Conservation (phyloP, 495 filamentous ascomycete species). For the Talaromyces proteolyticus region DNA sequence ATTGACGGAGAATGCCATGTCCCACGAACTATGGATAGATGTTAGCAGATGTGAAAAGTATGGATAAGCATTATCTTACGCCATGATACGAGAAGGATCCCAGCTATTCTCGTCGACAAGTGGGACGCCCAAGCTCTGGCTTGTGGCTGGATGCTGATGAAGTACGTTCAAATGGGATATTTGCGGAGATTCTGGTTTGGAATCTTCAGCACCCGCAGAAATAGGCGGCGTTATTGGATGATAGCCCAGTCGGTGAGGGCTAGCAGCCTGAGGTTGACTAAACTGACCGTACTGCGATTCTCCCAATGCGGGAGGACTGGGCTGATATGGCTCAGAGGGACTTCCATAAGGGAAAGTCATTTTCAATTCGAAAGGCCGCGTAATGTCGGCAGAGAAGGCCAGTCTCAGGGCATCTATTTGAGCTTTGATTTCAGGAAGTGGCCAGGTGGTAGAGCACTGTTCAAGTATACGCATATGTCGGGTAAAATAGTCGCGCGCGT, state of each 20-base stretch:
- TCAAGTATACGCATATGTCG: conserved; percentile 95
- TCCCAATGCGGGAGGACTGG: conserved; percentile 55
- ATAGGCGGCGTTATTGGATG: conserved; percentile 82
- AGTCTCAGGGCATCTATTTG: conserved; percentile 87
- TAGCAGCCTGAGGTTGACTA: conserved; percentile 20
- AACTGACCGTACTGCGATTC: conserved; percentile 39
- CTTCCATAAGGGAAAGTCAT: conserved; percentile 84
- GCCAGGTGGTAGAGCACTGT: conserved; percentile 76
- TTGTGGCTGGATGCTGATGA: conserved; percentile 40
- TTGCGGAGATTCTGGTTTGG: conserved; percentile 75
- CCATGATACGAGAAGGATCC: conserved; percentile 92
- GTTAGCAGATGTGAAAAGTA: conserved; percentile 15
- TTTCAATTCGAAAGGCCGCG: conserved; percentile 84
- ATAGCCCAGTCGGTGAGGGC: conserved; percentile 67
- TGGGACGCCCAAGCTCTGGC: conserved; percentile 43
- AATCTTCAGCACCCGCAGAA: conserved; percentile 66
- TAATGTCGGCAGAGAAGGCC: conserved; percentile 86
- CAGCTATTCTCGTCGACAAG: conserved; percentile 68
- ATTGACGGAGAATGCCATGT: conserved; percentile 77
- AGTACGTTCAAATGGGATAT: conserved; percentile 76
- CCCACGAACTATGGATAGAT: conserved; percentile 67
- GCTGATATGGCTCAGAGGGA: conserved; percentile 55
- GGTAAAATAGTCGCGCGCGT: conserved; percentile 86
- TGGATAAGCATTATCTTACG: conserved; percentile 52
- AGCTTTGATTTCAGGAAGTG: conserved; percentile 85